Base-by-base conservation (phyloP, 495 filamentous ascomycete genomes). In the Neurospora discreta region DNA sequence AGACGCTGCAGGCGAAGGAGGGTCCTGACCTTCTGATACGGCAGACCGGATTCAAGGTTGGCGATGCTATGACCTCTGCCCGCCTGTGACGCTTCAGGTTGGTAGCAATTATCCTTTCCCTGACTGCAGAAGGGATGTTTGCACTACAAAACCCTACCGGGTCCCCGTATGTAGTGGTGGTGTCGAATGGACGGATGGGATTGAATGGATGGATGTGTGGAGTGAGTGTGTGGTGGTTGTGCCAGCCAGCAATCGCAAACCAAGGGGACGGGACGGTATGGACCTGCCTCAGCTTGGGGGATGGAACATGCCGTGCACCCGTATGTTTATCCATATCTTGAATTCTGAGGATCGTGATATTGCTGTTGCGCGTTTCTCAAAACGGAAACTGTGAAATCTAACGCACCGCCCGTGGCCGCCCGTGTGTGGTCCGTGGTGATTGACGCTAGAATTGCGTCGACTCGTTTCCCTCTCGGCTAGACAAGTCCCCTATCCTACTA, bases 371-470 rank as follows among this genome's bases (percentile, higher is more conserved):
- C 30, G 5, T 60, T 30, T 60, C 52, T 60, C 23, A 65, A 65
- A 65, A 65, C 52, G 18, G 52, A 65, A 65, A 65, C 52, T 33
- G 26, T 26, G 26, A 65, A 65, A 65, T 65, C 52, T 18, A 65
- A 65, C 52, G 52, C 52, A 65, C 52, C 15, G 52, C 52, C 52
- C 52, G 52, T 65, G 26, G 52, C 5, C 52, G 52, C 52, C 52
- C 52, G 6, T 60, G 52, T 60, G 52, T 60, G 26, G 23, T 26
- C 38, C 58, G 72, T 77, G 78, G 76, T 76, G 78, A 74, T 73
- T 71, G 75, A 74, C 73, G 71, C 67, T 68, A 73, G 72, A 77
- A 73, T 76, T 75, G 74, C 74, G 77, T 77, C 76, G 78, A 78
- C 72, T 79, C 73, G 71, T 74, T 60, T 65, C 52, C 26, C 42